These are phyloP conservation scores for Modicella reniformis DNA, from an alignment of 371 early-diverging fungal species.

Conservation along the genomic window DNA sequence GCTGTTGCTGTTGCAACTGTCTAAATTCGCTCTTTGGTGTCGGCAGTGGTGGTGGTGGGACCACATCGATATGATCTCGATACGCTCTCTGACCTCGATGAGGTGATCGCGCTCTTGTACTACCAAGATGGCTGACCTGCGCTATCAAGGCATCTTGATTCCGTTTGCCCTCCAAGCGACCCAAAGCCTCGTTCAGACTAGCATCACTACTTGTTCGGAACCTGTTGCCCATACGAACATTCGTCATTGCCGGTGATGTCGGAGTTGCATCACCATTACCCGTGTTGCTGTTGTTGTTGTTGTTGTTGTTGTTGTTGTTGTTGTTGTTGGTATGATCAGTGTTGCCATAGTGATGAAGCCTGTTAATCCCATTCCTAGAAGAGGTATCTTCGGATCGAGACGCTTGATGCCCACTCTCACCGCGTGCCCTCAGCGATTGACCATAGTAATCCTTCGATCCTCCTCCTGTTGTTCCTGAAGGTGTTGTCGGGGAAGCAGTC, in stretches of 20 bases:
- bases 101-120: slow-evolving; percentile 46
- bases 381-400: slow-evolving; percentile 20
- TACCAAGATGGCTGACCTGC: slow-evolving; percentile 49
- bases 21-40: slow-evolving; percentile 37
- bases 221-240: slow-evolving; percentile 27
- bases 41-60: slow-evolving; percentile 42
- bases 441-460: slow-evolving; percentile 18
- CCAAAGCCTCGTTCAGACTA: slow-evolving; percentile 41
- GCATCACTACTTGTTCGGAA: slow-evolving; percentile 50
- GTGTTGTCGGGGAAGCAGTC: slow-evolving; percentile 10
- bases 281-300: slow-evolving; percentile 5
- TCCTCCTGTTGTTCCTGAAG: background rate
- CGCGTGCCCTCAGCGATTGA: slow-evolving; percentile 16
- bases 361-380: background rate
- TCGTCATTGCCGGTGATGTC: too few relatives aligned
- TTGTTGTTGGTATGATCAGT: background rate
- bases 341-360: background rate
- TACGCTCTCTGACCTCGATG: slow-evolving; percentile 56
- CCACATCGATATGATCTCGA: slow-evolving; percentile 53
- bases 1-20: slow-evolving; percentile 14
- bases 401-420: slow-evolving; percentile 16
- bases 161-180: slow-evolving; percentile 45
- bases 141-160: slow-evolving; percentile 38
- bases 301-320: slow-evolving; percentile 2
- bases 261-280: too few relatives aligned